Base-by-base conservation (phyloP, 768 basidiomycete species). In the Suillus bovinus region DNA sequence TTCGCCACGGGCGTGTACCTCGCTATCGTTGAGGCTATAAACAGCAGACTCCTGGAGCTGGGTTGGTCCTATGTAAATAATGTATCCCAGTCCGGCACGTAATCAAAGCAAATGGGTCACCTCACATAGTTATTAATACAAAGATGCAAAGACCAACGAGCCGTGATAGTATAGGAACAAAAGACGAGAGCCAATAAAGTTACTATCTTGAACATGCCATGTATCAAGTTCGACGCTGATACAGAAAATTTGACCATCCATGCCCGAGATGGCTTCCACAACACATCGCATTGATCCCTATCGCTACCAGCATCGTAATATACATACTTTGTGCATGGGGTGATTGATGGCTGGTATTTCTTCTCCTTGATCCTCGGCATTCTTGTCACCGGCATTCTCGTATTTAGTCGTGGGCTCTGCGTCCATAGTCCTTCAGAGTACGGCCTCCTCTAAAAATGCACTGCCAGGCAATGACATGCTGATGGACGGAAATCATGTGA, bases 31-130 rank as follows among this genome's bases (percentile, higher is more conserved):
- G n/a, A n/a, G n/a, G n/a, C n/a, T n/a, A n/a, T n/a, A n/a, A n/a
- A n/a, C n/a, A n/a, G n/a, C n/a, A n/a, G n/a, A n/a, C n/a, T n/a
- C n/a, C n/a, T n/a, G n/a, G n/a, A n/a, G n/a, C n/a, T n/a, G n/a
- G n/a, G n/a, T n/a, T n/a, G 76, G 74, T 17, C 74, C 74, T 17
- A 63, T 52, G 29, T 76, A n/a, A n/a, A n/a, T n/a, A n/a, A 72
- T 50, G 46, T 70, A 0, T 54, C 65, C 16, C 59, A 73, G 27
- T 75, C 76, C 33, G 76, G 75, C 17, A 72, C 71, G 7, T 61
- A 64, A 29, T 66, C 77, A 60, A 74, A 22, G 68, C 57, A 63
- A 39, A 74, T 68, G 0, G 73, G 71, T 17, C 74, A 76, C 54
- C 58, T 76, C n/a, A 76, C 67, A 47, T 66, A 74, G 61, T 59